Evolutionary conservation across 2,329 filamentous ascomycete species (phyloP), one percentile per base, ranked within the genome.

Genomic region (Xylaria digitata): DNA sequence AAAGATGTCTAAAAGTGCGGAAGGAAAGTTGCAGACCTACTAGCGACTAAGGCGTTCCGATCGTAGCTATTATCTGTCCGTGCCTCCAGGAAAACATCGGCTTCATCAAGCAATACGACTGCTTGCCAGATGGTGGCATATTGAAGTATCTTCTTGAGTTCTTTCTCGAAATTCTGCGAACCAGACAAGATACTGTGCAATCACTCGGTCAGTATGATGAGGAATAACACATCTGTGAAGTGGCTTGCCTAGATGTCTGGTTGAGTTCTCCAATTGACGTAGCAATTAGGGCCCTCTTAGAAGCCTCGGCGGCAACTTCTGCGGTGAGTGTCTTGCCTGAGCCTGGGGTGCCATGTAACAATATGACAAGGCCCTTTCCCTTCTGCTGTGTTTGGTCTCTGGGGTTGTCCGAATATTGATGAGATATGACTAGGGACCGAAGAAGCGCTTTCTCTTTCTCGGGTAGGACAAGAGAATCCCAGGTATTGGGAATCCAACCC

Each of bases 291-390:
- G 73, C 71, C 55, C 72, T 75, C 45, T 65, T 60, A 3, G 69
- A 69, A 6, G 70, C 73, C 54, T 77, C 76, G 1, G 75, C 74
- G 0, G 73, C 73, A 0, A 75, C 73, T 65, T 81, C 80, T 0
- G 80, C 80, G 0, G 80, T 81, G 11, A 81, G 69, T 0, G 80
- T 82, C 66, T 81, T 81, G 13, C 79, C 80, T 0, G 76, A 74
- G 0, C 79, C 79, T 1, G 78, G 78, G 1, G 75, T 75, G 1
- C 79, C 78, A 58, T 79, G 78, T 5, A 81, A 73, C 3, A 81
- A 67, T 6, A 80, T 65, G 0, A 80, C 75, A 1, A 81, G 71
- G 0, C 80, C 80, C 58, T 80, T 80, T 45, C 80, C 80, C 68
- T 81, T 81, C 61, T 73, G 73, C 45, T 72, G 65, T 19, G 60